Conservation (phyloP, 768 basidiomycete genomes). For the Leccinum barrowsii region DNA sequence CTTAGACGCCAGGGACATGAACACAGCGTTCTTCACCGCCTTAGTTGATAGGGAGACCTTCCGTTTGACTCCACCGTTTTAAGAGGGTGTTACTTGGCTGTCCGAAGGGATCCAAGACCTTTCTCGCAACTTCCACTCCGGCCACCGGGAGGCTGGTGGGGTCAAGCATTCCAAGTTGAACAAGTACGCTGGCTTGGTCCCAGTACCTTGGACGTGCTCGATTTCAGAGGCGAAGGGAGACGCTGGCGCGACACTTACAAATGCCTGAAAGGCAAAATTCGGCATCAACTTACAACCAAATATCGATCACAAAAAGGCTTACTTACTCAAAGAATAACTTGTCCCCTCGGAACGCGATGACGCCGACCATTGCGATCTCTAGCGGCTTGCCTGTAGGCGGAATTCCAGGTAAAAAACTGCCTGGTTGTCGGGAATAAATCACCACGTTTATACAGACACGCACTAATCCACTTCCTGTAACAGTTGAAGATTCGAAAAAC, state of each 20-base stretch:
- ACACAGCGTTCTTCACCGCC: not conserved
- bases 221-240: not conserved
- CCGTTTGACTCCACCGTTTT: constrained; percentile 35
- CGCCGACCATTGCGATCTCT: constrained; percentile 41
- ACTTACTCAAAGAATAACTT: constrained; percentile 50
- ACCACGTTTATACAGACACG: constrained; percentile 5
- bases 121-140: constrained; percentile 38
- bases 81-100: constrained; percentile 38
- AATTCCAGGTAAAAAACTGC: constrained; percentile 32
- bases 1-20: not conserved
- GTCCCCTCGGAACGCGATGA: constrained; percentile 47
- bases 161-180: constrained; percentile 40
- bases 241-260: constrained; percentile 8
- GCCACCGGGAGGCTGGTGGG: constrained; percentile 33
- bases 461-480: constrained; percentile 41
- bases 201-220: constrained; percentile 34
- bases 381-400: constrained; percentile 37
- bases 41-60: constrained; percentile 32
- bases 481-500: not conserved
- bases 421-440: constrained; percentile 2
- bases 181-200: constrained; percentile 47
- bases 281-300: not conserved
- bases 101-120: constrained; percentile 41
- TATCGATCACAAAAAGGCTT: not conserved
- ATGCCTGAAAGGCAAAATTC: constrained; percentile 8